These are phyloP conservation scores for Scenedesmus sp. DNA, from an alignment of 163 green algal species.

Conservation along the genomic window DNA sequence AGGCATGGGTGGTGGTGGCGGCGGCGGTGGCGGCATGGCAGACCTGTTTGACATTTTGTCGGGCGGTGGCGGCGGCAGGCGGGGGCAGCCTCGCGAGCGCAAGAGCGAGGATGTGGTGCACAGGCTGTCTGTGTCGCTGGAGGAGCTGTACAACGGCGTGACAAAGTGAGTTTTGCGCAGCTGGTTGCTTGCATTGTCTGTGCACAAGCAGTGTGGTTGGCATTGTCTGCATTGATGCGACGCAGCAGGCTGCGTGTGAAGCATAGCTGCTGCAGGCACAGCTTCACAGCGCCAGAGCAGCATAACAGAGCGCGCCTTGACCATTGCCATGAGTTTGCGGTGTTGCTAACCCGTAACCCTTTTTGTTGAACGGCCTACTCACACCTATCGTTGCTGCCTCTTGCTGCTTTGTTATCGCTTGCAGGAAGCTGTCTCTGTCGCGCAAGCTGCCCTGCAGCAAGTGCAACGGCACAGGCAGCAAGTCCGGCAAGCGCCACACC, in stretches of 20 bases:
- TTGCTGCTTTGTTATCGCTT: not conserved
- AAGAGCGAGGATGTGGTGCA: slow-evolving; percentile 96
- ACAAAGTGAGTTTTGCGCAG: slow-evolving; percentile 70
- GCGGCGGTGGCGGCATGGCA: slow-evolving; percentile 74
- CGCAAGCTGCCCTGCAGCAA: slow-evolving; percentile 86
- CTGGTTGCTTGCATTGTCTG: not conserved
- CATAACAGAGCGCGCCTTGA: not conserved
- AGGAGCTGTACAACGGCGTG: slow-evolving; percentile 96
- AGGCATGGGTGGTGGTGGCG: slow-evolving; percentile 81
- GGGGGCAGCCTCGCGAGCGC: slow-evolving; percentile 73
- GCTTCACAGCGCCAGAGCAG: not conserved
- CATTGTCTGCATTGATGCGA: not conserved
- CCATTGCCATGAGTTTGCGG: too few species aligned
- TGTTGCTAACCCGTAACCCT: too few species aligned
- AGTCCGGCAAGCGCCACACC: slow-evolving; percentile 85
- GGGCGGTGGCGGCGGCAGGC: slow-evolving; percentile 67
- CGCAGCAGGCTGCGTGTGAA: too few species aligned
- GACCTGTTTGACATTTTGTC: slow-evolving; percentile 78
- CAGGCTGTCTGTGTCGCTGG: slow-evolving; percentile 90
- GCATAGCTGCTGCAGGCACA: not conserved
- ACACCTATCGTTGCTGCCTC: too few species aligned
- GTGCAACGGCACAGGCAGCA: slow-evolving; percentile 89
- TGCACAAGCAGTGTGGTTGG: not conserved
- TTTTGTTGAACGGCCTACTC: too few species aligned
- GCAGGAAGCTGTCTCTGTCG: slow-evolving; percentile 90